phyloP scores from a whole-genome alignment of 768 basidiomycete species.

The Trametes meyenii region DNA sequence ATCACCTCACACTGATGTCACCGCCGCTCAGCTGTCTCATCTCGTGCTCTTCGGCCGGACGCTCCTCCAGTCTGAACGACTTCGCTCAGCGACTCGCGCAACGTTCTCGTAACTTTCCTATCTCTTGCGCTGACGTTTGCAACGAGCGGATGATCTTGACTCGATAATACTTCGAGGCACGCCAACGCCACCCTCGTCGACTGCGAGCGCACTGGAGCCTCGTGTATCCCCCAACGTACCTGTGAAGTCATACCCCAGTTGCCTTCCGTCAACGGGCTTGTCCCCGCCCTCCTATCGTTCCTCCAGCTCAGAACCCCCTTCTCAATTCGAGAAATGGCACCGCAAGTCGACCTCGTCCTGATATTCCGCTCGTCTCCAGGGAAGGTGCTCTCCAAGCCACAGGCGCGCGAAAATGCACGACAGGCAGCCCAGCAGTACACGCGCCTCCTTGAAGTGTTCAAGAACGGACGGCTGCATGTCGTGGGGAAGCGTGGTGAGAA shows the following conservation, averaged over 20 bases:
- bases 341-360: constrained; percentile 73
- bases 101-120: neutral
- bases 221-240: constrained; percentile 15
- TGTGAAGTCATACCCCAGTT: constrained; percentile 23
- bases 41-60: neutral
- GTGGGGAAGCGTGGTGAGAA: constrained; percentile 79
- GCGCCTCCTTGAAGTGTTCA: constrained; percentile 62
- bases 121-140: neutral
- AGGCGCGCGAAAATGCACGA: constrained; percentile 60
- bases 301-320: neutral
- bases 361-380: constrained; percentile 62
- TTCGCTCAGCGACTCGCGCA: neutral
- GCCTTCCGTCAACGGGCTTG: neutral
- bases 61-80: neutral
- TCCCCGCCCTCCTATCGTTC: neutral
- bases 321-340: constrained; percentile 38
- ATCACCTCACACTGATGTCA: neutral
- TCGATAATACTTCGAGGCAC: neutral
- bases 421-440: constrained; percentile 73
- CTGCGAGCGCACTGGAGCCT: constrained; percentile 5
- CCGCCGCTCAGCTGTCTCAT: neutral
- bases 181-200: neutral
- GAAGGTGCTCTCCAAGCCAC: constrained; percentile 58
- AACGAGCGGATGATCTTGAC: too few relatives aligned
- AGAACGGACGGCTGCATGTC: constrained; percentile 63